phyloP scores from a whole-genome alignment of 805 yeast genomes.

The Wickerhamiella lipophila region DNA sequence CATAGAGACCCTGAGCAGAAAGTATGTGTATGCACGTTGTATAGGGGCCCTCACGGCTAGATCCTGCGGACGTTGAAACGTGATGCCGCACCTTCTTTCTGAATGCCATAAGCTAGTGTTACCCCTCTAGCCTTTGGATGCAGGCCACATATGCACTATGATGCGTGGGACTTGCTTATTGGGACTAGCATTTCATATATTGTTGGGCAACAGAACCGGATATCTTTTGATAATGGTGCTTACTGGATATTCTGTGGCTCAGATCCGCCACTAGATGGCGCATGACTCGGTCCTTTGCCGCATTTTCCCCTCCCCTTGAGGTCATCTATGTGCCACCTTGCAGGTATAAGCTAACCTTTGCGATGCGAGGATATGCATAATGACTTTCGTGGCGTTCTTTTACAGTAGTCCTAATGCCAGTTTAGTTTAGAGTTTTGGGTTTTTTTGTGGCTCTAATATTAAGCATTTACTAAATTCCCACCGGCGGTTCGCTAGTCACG shows the following conservation, averaged over 20 bases:
- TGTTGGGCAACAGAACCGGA: too few species aligned
- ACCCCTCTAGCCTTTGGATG: neutral
- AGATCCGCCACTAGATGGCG: too few species aligned
- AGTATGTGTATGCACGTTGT: neutral
- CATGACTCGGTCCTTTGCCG: too few species aligned
- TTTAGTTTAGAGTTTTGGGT: too few species aligned
- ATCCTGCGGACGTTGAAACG: too few species aligned
- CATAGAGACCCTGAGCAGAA: neutral
- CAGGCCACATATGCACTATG: neutral
- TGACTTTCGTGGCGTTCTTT: neutral
- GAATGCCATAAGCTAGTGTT: neutral
- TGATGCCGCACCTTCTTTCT: too few species aligned
- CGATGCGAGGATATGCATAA: neutral
- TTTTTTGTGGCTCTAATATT: neutral
- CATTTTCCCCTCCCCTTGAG: neutral
- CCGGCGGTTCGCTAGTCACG: slow-evolving; percentile 2
- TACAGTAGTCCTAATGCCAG: too few species aligned
- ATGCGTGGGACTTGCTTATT: too few species aligned
- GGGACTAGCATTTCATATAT: neutral
- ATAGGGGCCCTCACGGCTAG: neutral
- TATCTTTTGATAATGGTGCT: too few species aligned
- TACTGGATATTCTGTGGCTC: too few species aligned
- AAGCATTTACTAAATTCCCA: neutral
- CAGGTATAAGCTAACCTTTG: slow-evolving; percentile 1
- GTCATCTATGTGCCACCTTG: neutral